Evolutionary conservation across 148 eudicot genomes (phyloP).

Genomic region (Heliosperma pusillum): DNA sequence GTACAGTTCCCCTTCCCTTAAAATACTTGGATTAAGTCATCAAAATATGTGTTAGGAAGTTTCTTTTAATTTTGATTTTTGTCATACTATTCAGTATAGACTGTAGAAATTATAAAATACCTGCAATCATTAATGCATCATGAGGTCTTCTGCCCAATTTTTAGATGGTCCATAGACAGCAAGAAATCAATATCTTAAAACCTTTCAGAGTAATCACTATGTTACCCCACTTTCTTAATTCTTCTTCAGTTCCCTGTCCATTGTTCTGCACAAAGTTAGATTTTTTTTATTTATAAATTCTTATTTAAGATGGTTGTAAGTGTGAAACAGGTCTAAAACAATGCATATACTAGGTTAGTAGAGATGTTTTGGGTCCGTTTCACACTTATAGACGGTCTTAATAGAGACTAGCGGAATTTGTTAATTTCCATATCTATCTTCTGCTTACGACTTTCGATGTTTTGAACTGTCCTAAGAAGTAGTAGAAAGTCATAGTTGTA

Average conservation of each 20-base stretch:
- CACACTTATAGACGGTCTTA: no score
- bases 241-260: conserved; percentile 1
- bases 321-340: no score
- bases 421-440: not conserved
- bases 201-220: not conserved
- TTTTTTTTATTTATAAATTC: not conserved
- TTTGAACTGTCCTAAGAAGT: not conserved
- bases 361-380: no score
- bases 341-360: no score
- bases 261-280: not conserved
- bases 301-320: no score
- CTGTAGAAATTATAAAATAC: no score
- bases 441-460: not conserved
- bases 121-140: not conserved
- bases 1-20: not conserved
- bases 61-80: not conserved
- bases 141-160: not conserved
- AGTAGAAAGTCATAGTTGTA: not conserved
- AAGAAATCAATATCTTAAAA: not conserved
- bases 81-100: no score
- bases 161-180: not conserved
- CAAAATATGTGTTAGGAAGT: not conserved
- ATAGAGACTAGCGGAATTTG: not conserved
- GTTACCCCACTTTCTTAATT: conserved; percentile 1
- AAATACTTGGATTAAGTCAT: not conserved